Conservation (phyloP, 2,329 filamentous ascomycete species). For the Tricladium varicosporioides region DNA sequence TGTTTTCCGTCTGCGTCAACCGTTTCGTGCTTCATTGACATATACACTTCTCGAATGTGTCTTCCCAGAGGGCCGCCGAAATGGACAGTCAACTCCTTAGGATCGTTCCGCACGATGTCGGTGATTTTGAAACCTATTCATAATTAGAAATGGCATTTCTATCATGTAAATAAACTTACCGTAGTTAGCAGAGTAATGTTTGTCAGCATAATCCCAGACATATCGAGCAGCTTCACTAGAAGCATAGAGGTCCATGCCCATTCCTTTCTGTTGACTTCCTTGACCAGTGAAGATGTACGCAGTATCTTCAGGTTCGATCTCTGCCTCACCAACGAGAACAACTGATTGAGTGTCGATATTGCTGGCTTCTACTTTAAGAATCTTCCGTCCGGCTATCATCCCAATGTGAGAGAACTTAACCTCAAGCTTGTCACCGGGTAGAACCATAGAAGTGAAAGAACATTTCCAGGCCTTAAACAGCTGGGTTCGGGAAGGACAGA, state of each 20-base stretch:
- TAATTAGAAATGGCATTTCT: not conserved
- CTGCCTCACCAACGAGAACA: conserved; percentile 38
- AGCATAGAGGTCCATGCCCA: conserved; percentile 44
- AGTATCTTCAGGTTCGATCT: conserved; percentile 34
- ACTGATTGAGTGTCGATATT: conserved; percentile 33
- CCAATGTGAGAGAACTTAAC: conserved; percentile 34
- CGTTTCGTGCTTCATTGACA: conserved; percentile 15
- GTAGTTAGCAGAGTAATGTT: conserved; percentile 33
- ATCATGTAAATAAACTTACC: conserved; percentile 24
- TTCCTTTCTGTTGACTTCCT: conserved; percentile 38
- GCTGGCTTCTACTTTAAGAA: conserved; percentile 34
- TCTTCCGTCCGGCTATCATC: conserved; percentile 37
- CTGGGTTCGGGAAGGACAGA: not conserved
- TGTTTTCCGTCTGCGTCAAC: not conserved
- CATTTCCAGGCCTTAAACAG: not conserved
- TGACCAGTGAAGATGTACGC: conserved; percentile 42
- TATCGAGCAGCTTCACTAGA: conserved; percentile 30
- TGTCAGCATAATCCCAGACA: conserved; percentile 39
- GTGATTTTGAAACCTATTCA: conserved; percentile 31
- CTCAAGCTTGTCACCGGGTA: conserved; percentile 34
- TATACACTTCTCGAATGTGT: conserved; percentile 11
- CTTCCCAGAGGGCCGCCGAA: conserved; percentile 35
- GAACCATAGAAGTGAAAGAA: conserved; percentile 28
- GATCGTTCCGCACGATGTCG: conserved; percentile 39
- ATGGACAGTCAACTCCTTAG: conserved; percentile 37